A percentile compares a stretch with the other conserved stretches of the same genome.
phyloP scores from a whole-genome alignment of 441 rosid genomes.

The Gossypium schwendimanii region DNA sequence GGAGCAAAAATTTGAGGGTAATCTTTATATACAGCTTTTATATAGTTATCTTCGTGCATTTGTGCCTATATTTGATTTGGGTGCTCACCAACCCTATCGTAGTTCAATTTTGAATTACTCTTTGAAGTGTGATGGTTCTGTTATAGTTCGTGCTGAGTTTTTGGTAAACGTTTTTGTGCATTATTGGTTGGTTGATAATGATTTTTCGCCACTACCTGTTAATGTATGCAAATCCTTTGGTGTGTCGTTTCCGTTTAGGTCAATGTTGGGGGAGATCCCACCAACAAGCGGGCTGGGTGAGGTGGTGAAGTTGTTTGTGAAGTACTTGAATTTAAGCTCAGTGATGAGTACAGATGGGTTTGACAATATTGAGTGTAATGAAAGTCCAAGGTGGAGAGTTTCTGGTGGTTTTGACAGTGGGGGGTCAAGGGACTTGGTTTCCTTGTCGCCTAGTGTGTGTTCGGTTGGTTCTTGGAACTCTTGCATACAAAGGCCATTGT shows the following conservation, averaged over 20 bases:
- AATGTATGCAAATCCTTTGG: constrained; percentile 57
- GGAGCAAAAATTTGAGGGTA: constrained; percentile 53
- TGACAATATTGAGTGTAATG: constrained; percentile 28
- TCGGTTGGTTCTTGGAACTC: constrained; percentile 54
- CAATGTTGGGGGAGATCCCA: constrained; percentile 56
- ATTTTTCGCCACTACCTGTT: constrained; percentile 67
- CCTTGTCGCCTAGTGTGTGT: constrained; percentile 20
- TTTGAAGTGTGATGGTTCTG: constrained; percentile 49
- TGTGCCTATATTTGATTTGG: constrained; percentile 61
- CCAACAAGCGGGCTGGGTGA: constrained; percentile 68
- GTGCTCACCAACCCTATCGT: constrained; percentile 58
- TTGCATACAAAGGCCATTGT: constrained; percentile 64
- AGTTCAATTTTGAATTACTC: constrained; percentile 71
- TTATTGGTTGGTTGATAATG: constrained; percentile 89
- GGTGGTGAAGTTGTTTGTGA: constrained; percentile 71
- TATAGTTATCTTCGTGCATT: constrained; percentile 64
- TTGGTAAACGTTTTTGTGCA: constrained; percentile 58
- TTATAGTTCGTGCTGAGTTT: constrained; percentile 57
- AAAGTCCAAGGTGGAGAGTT: constrained; percentile 45
- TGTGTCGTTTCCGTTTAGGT: constrained; percentile 39
- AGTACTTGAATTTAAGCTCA: constrained; percentile 66
- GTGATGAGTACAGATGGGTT: constrained; percentile 24
- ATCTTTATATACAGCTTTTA: constrained; percentile 53
- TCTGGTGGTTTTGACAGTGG: constrained; percentile 34
- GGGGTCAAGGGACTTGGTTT: constrained; percentile 32